Evolutionary conservation across 177 flowering plant genomes (phyloP), one percentile per base, ranked within the genome.

Genomic region (Telopea speciosissima): DNA sequence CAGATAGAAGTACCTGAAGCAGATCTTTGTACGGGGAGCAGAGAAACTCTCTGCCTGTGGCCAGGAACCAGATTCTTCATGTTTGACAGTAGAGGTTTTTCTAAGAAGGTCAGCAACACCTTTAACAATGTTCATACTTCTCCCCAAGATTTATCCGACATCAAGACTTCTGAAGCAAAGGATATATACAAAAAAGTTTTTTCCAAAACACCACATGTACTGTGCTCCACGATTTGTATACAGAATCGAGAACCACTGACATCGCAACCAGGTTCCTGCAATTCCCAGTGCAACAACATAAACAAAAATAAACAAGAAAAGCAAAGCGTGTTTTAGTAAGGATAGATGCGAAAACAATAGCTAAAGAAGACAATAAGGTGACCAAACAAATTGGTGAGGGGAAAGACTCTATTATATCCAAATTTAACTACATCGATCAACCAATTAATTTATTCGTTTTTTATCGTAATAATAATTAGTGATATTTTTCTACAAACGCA

Each of bases 81-180:
- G 67, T 64, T 85, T 87, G 69, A 84, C 86, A 74, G 86, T 45
- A 58, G 98, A 87, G 22, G 92, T 75, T 81, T 92, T 87, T 71
- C 95, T 84, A 21, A 94, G 82, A 62, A 94, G 93, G 81, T 88
- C 96, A 14, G 98, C 97, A 58, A 94, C 96, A 28, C 98, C 98
- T 79, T 89, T 94, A 11, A 92, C 96, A 26, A 92, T 94, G 79
- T 94, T 90, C 98, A 94, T 94, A 72, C 81, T 83, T 79, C 54
- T 19, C 19, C 19, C 19, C 54, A 49, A 49, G 54, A 49, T 11
- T 49, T 49, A 12, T 16, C 3, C 14, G 19, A 12, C 54, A 49
- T 49, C 14, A 12, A 49, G 19, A 49, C 54, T 11, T 16, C 54
- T 49, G 54, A 11, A 49, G 54, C 19, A 8, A 49, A 49, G 54